Evolutionary conservation across 495 filamentous ascomycete species (phyloP).

Genomic region (Podospora didyma): DNA sequence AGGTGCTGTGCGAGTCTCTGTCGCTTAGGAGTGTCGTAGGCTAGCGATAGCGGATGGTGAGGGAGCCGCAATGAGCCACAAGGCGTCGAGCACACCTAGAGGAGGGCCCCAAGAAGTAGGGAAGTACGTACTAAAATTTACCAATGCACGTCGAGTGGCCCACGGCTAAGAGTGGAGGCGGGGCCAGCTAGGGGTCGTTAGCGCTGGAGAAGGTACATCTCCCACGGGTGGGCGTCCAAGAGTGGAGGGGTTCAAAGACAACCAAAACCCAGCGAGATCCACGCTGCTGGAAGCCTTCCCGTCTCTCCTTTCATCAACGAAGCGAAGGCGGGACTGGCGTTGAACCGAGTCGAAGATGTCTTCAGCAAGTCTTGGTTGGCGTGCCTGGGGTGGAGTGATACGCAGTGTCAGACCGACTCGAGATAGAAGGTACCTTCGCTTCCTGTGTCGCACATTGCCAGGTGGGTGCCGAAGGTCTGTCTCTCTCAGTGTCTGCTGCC

Average conservation of each 20-base stretch:
- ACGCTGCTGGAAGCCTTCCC: too few relatives aligned
- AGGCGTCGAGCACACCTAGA: neutral
- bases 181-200: conserved; percentile 3
- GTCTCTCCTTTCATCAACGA: too few relatives aligned
- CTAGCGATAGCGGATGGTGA: conserved; percentile 1
- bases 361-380: too few relatives aligned
- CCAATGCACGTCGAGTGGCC: neutral
- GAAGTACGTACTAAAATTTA: too few relatives aligned
- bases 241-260: neutral
- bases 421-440: too few relatives aligned
- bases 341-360: too few relatives aligned
- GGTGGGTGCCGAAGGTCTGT: too few relatives aligned
- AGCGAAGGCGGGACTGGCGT: too few relatives aligned
- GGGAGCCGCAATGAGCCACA: conserved; percentile 8
- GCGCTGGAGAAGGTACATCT: neutral
- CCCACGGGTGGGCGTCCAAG: neutral
- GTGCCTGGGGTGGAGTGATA: too few relatives aligned
- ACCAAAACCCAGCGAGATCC: neutral
- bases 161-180: conserved; percentile 16
- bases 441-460: too few relatives aligned
- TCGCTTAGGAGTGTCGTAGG: neutral
- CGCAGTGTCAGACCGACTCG: too few relatives aligned
- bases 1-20: neutral
- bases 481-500: too few relatives aligned
- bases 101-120: conserved; percentile 6